Evolutionary conservation across 2,329 filamentous ascomycete species (phyloP).

Genomic region (Hypoxylon sp.): DNA sequence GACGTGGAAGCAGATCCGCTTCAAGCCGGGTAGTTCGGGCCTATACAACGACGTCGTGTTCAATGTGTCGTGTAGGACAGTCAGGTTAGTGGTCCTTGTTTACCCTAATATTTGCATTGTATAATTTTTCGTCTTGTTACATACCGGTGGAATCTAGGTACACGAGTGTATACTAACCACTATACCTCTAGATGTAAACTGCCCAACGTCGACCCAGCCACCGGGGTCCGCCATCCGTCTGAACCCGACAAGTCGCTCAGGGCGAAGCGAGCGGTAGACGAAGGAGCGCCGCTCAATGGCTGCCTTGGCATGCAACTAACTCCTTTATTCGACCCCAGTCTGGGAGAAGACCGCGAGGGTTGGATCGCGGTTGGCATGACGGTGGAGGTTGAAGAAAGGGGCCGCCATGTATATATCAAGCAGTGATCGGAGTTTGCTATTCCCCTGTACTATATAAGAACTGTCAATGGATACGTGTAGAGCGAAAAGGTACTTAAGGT

Average conservation of each 20-base stretch:
- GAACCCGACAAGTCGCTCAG: constrained; percentile 72
- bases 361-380: constrained; percentile 69
- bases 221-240: constrained; percentile 65
- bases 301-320: constrained; percentile 77
- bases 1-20: constrained; percentile 72
- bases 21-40: constrained; percentile 63
- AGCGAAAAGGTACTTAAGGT: background rate
- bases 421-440: constrained; percentile 44
- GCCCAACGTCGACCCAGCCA: constrained; percentile 76
- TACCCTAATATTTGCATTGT: no score
- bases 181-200: constrained; percentile 68
- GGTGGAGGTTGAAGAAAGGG: constrained; percentile 63
- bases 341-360: constrained; percentile 54
- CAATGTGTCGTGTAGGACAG: constrained; percentile 73
- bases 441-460: constrained; percentile 13
- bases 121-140: no score
- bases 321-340: constrained; percentile 61
- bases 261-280: constrained; percentile 70
- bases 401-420: constrained; percentile 60
- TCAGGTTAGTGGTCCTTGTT: constrained; percentile 61
- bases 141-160: no score
- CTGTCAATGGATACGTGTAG: constrained; percentile 2
- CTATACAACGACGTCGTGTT: constrained; percentile 61
- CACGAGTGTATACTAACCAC: constrained; percentile 17
- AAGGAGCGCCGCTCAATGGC: constrained; percentile 67